Evolutionary conservation across 257 asterid genomes (phyloP).

Genomic region (Ehretia macrophylla): DNA sequence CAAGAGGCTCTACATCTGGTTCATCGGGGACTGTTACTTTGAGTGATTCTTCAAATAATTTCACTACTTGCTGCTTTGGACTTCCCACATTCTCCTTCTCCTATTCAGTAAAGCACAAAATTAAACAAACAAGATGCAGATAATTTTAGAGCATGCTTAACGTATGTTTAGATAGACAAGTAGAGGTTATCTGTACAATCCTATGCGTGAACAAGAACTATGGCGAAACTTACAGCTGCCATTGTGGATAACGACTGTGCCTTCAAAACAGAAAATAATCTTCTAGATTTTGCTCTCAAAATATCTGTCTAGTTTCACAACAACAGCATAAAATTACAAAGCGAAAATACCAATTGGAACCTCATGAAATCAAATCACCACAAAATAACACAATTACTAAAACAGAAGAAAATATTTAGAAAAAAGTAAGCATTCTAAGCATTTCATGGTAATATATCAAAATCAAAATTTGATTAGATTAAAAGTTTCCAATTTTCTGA

Average conservation of each 20-base stretch:
- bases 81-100: slow-evolving; percentile 46
- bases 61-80: slow-evolving; percentile 57
- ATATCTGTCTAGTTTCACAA: slow-evolving; percentile 68
- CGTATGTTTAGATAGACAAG: no score
- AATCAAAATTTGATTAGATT: no score
- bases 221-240: slow-evolving; percentile 70
- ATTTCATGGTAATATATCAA: no score
- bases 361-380: no score
- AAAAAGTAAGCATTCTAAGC: no score
- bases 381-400: neutral
- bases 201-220: no score
- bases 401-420: no score
- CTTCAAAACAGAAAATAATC: slow-evolving; percentile 32
- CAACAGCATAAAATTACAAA: slow-evolving; percentile 15
- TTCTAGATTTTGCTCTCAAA: slow-evolving; percentile 40
- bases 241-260: slow-evolving; percentile 34
- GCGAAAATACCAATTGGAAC: neutral
- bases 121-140: slow-evolving; percentile 1
- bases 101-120: no score
- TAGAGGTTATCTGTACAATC: neutral
- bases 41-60: slow-evolving; percentile 55
- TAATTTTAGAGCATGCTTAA: neutral
- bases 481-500: no score
- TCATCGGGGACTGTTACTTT: slow-evolving; percentile 58
- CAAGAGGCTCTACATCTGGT: slow-evolving; percentile 46